Percentiles rank a stretch among this genome's conserved stretches.
phyloP scores from a whole-genome alignment of 257 asterid genomes.

The Jaltomata sinuosa region DNA sequence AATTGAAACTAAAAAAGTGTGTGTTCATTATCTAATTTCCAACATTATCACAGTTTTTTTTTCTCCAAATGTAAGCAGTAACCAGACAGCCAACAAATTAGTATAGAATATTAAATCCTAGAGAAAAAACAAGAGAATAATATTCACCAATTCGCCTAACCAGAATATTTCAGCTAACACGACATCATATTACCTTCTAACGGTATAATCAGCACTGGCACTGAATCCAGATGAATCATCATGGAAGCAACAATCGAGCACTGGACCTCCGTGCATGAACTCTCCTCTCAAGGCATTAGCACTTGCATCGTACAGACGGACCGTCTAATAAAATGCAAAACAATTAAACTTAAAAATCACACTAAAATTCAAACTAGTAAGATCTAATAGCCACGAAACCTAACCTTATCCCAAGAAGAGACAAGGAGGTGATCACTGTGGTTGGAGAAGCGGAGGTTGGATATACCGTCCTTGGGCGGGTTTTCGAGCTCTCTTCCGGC shows the following conservation, averaged over 20 bases:
- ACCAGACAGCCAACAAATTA: neutral
- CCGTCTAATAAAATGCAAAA: conserved; percentile 30
- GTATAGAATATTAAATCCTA: neutral
- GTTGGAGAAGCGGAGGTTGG: conserved; percentile 80
- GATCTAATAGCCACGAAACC: neutral
- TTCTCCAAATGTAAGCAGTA: neutral
- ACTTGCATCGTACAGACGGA: conserved; percentile 83
- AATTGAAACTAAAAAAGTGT: neutral
- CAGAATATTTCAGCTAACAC: neutral
- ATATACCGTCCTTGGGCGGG: conserved; percentile 72
- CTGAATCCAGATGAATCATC: conserved; percentile 89
- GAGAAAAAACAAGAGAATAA: neutral
- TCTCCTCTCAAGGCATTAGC: conserved; percentile 73
- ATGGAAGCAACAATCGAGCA: conserved; percentile 87
- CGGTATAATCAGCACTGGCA: conserved; percentile 73
- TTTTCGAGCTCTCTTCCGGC: conserved; percentile 46
- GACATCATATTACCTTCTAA: conserved; percentile 46
- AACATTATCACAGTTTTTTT: neutral
- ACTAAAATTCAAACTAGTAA: neutral
- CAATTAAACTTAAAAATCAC: neutral
- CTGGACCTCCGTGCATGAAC: conserved; percentile 79
- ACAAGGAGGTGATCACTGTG: conserved; percentile 79
- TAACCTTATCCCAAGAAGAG: conserved; percentile 89
- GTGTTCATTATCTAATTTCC: neutral
- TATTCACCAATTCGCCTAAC: neutral